Evolutionary conservation across 768 basidiomycete genomes (phyloP).

Genomic region (Phanerochaete sordida): DNA sequence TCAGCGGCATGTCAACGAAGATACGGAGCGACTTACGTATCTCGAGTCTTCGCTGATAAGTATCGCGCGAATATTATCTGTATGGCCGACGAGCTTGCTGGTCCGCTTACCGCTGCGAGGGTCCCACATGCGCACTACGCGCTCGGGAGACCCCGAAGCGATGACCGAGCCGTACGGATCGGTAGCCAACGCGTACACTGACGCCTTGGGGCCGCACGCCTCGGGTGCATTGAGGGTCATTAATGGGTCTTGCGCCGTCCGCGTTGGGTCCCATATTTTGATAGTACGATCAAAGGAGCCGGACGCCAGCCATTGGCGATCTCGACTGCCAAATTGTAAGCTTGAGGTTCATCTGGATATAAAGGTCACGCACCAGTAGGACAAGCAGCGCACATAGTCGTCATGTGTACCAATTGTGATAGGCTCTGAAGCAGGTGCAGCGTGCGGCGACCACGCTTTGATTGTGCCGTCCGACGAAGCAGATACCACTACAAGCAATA

Average conservation of each 20-base stretch:
- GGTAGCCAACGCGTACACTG: conserved; percentile 73
- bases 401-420: conserved; percentile 65
- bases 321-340: conserved; percentile 46
- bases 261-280: conserved; percentile 87
- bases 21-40: conserved; percentile 57
- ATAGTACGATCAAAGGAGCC: conserved; percentile 94
- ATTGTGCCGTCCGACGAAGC: conserved; percentile 95
- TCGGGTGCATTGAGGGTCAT: conserved; percentile 69
- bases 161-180: conserved; percentile 79
- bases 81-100: conserved; percentile 91
- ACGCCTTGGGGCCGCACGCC: conserved; percentile 60
- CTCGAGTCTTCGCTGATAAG: conserved; percentile 85
- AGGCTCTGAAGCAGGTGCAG: conserved; percentile 54
- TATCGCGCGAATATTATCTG: conserved; percentile 93
- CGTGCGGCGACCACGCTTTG: conserved; percentile 90
- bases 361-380: conserved; percentile 53
- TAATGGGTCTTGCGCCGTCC: conserved; percentile 45
- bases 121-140: conserved; percentile 91
- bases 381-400: conserved; percentile 85
- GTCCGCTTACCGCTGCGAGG: conserved; percentile 78
- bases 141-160: conserved; percentile 89
- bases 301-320: conserved; percentile 85
- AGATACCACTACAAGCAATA: conserved; percentile 59
- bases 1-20: conserved; percentile 1
- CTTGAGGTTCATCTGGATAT: not conserved